Conservation (phyloP, 2,329 filamentous ascomycete species). For the Hymenoscyphus scutula region DNA sequence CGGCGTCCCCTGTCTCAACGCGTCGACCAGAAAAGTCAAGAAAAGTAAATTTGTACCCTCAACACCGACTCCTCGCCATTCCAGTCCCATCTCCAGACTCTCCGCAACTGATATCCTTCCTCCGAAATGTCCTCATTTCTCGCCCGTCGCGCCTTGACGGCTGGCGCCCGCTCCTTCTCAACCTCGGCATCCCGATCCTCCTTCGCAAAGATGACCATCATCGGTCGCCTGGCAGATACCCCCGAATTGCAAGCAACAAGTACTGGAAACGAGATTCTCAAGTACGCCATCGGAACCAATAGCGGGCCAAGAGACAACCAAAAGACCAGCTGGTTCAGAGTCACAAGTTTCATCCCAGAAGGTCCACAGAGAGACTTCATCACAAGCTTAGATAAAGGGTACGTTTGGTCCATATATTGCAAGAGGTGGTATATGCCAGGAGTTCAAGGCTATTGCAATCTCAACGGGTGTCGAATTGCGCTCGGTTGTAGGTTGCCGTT, state of each 20-base stretch:
- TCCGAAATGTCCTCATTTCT: constrained; percentile 32
- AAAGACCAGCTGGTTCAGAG: constrained; percentile 80
- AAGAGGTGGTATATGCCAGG: not conserved
- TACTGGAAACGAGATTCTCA: constrained; percentile 70
- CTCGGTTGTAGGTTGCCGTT: not conserved
- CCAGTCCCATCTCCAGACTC: not conserved
- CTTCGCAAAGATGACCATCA: constrained; percentile 78
- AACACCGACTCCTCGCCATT: not conserved
- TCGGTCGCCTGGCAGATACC: constrained; percentile 77
- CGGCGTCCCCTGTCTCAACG: not conserved
- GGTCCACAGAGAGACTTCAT: constrained; percentile 70
- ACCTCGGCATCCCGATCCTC: constrained; percentile 56
- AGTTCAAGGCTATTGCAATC: not conserved
- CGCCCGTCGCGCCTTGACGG: constrained; percentile 41
- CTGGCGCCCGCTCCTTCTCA: constrained; percentile 68
- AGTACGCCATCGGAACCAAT: constrained; percentile 73
- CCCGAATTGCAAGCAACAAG: constrained; percentile 73
- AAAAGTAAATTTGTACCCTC: no score
- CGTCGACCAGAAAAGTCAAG: not conserved
- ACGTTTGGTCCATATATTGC: constrained; percentile 41
- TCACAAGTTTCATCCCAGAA: constrained; percentile 69
- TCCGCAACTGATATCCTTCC: not conserved
- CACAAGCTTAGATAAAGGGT: constrained; percentile 80
- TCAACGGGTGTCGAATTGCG: not conserved
- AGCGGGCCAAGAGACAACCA: constrained; percentile 66